Conservation (phyloP, 805 yeast genomes). For the Metschnikowia vanudenii region DNA sequence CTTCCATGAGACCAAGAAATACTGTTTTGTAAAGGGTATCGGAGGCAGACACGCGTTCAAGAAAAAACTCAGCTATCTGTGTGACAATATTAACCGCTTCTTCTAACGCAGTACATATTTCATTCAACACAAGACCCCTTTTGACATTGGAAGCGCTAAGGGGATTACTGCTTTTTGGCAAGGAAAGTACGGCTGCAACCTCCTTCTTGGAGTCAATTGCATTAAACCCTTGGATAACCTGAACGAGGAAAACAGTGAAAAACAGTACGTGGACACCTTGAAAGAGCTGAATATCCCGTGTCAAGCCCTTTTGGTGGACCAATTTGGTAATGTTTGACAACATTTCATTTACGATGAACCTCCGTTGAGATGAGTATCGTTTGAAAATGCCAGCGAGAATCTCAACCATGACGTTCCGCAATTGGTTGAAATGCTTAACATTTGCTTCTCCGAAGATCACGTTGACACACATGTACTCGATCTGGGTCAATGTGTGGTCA, state of each 20-base stretch:
- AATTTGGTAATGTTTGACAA: slow-evolving; percentile 49
- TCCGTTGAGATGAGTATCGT: slow-evolving; percentile 49
- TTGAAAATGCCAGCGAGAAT: slow-evolving; percentile 39
- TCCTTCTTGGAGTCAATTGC: slow-evolving; percentile 5
- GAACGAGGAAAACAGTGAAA: slow-evolving; percentile 45
- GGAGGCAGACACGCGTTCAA: slow-evolving; percentile 4
- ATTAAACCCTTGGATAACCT: slow-evolving; percentile 39
- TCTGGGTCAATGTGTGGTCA: slow-evolving; percentile 53
- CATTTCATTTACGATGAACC: slow-evolving; percentile 60
- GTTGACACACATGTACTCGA: slow-evolving; percentile 52
- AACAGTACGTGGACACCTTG: slow-evolving; percentile 51
- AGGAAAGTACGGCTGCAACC: neutral
- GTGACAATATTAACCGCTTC: slow-evolving; percentile 2
- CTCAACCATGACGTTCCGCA: slow-evolving; percentile 29
- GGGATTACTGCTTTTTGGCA: slow-evolving; percentile 10
- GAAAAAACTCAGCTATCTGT: slow-evolving; percentile 11
- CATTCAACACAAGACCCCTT: slow-evolving; percentile 7
- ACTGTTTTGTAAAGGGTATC: slow-evolving; percentile 10
- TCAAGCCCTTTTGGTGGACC: slow-evolving; percentile 42
- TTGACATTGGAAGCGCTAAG: slow-evolving; percentile 7
- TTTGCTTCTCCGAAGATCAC: slow-evolving; percentile 41
- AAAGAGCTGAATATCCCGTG: slow-evolving; percentile 44
- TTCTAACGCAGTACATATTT: neutral
- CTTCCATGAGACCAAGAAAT: slow-evolving; percentile 45
- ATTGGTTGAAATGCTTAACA: slow-evolving; percentile 22